These are phyloP conservation scores for Colletotrichum tanaceti DNA, from an alignment of 2,329 filamentous ascomycete genomes.

Conservation along the genomic window DNA sequence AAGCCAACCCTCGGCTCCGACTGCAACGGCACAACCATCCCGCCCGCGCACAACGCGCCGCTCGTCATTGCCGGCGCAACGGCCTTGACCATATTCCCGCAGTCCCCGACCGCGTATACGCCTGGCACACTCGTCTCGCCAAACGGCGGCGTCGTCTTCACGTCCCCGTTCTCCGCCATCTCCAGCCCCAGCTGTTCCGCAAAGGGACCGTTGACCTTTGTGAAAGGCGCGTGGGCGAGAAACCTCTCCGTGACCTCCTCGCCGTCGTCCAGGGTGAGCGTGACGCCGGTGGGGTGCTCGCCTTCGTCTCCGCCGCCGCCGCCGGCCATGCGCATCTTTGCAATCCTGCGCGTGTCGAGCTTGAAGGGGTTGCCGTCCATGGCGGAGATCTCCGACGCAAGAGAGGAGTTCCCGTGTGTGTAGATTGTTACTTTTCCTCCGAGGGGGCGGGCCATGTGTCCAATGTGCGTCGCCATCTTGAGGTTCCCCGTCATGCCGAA, in stretches of 20 bases:
- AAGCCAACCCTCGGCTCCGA: constrained; percentile 29
- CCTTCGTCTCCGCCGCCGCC: constrained; percentile 15
- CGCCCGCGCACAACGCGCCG: constrained; percentile 47
- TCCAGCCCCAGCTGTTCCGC: constrained; percentile 58
- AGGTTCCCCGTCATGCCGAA: constrained; percentile 49
- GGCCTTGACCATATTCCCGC: constrained; percentile 48
- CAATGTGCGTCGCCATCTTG: constrained; percentile 52
- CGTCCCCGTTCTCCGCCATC: constrained; percentile 54
- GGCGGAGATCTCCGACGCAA: constrained; percentile 47
- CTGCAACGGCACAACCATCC: constrained; percentile 42
- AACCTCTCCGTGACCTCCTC: constrained; percentile 53
- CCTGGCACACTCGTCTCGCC: constrained; percentile 62
- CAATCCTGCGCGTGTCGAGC: constrained; percentile 52
- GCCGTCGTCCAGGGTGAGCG: constrained; percentile 56
- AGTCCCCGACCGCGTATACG: constrained; percentile 66
- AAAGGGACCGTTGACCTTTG: constrained; percentile 55
- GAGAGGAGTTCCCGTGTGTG: constrained; percentile 57
- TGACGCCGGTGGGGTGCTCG: constrained; percentile 44
- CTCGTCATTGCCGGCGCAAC: constrained; percentile 46
- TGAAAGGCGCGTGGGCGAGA: constrained; percentile 52
- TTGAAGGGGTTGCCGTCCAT: constrained; percentile 50
- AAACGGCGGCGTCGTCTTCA: constrained; percentile 58
- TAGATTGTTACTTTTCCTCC: constrained; percentile 61
- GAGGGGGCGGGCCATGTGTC: constrained; percentile 58
- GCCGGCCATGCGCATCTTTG: constrained; percentile 46